These are phyloP conservation scores for Aureobasidium musti DNA, from an alignment of 2,329 filamentous ascomycete genomes.

Conservation along the genomic window DNA sequence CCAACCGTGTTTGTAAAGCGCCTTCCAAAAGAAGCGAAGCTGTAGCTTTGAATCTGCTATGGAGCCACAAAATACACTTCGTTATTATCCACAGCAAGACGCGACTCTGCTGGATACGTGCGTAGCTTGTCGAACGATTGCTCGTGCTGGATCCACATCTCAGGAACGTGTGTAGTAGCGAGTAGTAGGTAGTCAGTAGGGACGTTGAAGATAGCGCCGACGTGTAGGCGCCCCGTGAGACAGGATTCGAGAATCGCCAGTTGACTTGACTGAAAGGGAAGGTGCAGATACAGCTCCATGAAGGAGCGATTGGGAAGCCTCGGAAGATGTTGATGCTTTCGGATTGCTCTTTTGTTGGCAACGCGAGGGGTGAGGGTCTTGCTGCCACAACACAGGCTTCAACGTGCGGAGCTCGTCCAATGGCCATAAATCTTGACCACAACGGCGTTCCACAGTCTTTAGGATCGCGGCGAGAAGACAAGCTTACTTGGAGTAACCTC, in stretches of 20 bases:
- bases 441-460: not conserved
- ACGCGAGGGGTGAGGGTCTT: not conserved
- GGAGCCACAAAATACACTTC: not conserved
- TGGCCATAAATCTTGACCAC: conserved; percentile 2
- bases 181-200: too few relatives aligned
- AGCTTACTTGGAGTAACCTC: conserved; percentile 21
- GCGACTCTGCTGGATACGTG: not conserved
- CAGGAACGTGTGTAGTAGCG: not conserved
- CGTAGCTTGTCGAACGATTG: not conserved
- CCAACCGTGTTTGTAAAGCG: not conserved
- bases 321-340: not conserved
- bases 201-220: not conserved
- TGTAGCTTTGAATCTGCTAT: too few relatives aligned
- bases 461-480: conserved; percentile 11
- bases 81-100: not conserved
- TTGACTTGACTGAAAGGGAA: not conserved
- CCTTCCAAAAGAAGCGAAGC: not conserved
- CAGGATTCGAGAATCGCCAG: not conserved
- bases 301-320: not conserved
- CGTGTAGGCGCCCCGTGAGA: not conserved
- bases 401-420: not conserved
- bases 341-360: not conserved
- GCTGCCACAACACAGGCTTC: not conserved
- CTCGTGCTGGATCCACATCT: not conserved
- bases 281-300: not conserved